Base-by-base conservation (phyloP, 768 basidiomycete genomes). In the Gymnopilus dilepis region DNA sequence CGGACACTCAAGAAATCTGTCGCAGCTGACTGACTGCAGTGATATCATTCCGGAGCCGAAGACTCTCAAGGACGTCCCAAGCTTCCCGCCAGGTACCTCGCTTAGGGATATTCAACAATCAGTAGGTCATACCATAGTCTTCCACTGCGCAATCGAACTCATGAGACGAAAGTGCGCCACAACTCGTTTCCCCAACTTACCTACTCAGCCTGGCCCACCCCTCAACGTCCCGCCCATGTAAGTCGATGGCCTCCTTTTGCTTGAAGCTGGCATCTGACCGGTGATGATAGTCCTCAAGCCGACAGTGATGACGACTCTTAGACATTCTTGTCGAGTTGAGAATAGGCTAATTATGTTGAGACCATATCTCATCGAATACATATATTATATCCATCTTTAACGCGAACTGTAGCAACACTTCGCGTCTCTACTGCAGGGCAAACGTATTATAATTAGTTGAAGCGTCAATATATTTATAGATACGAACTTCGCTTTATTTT, bases 11-110 rank as follows among this genome's bases (percentile, higher is more conserved):
- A 9, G 31, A 2, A 21, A 4, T 19, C 3, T 24, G 19, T 19
- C 31, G 9, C 37, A 56, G 54, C 9, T 56, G 54, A 56, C 41
- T 12, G 54, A 56, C 38, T 56, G 54, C 38, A 56, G 54, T 42
- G 54, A 56, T 11, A 13, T 56, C 13, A 56, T 56, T 19, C 54
- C 54, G 3, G 11, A 40, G 26, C 38, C 38, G 7, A 56, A 28
- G 37, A 17, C 54, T 3, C 41, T 56, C 9, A 56, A 40, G 22
- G 54, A 42, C 9, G 6, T 9, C 8, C 24, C 41, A 24, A 40
- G 38, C 54, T 42, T 56, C 54, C 54, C 54, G 15, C 54, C 54
- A 11, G 54, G 54, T 6, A 56, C 37, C 21, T 38, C 54, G 5
- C 37, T 40, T 17, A 56, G 13, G 3, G 54, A 56, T 24, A 56